Conservation (phyloP, 2,329 filamentous ascomycete genomes). For the Trichophyton mentagrophytes region DNA sequence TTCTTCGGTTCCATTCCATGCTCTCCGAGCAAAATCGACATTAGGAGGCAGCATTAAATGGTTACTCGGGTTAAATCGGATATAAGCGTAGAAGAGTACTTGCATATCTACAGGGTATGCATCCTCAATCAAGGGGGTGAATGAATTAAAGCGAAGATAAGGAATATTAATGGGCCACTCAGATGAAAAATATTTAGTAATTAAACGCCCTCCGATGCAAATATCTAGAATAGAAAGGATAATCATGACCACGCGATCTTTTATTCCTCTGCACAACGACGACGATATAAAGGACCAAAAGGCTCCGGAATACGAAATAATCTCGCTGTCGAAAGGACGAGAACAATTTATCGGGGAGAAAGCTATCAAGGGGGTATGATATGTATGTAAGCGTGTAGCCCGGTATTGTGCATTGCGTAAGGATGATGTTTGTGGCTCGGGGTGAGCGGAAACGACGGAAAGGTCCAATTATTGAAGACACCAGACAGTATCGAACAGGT, state of each 20-base stretch:
- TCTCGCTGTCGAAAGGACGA: not conserved
- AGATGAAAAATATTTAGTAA: not conserved
- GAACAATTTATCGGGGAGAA: not conserved
- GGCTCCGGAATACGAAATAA: not conserved
- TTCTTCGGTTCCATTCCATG: not conserved
- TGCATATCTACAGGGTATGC: no score
- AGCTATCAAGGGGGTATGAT: not conserved
- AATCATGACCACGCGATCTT: not conserved
- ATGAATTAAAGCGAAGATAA: not conserved
- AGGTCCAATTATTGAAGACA: slow-evolving; percentile 2
- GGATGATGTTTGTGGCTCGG: not conserved
- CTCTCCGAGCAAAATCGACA: not conserved
- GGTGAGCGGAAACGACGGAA: not conserved
- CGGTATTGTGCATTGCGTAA: not conserved
- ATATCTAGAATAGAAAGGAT: not conserved
- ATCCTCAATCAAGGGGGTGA: not conserved
- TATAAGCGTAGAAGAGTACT: no score
- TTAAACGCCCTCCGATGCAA: not conserved
- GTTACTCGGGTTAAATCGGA: no score
- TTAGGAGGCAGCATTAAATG: no score
- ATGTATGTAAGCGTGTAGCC: not conserved
- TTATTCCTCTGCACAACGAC: not conserved
- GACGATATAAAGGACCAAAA: not conserved
- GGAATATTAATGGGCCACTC: not conserved
- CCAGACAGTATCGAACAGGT: not conserved